A percentile compares a stretch with the other conserved stretches of the same genome.
phyloP scores from a whole-genome alignment of 345 rosid genomes.

The Eucalyptus tenuipes region DNA sequence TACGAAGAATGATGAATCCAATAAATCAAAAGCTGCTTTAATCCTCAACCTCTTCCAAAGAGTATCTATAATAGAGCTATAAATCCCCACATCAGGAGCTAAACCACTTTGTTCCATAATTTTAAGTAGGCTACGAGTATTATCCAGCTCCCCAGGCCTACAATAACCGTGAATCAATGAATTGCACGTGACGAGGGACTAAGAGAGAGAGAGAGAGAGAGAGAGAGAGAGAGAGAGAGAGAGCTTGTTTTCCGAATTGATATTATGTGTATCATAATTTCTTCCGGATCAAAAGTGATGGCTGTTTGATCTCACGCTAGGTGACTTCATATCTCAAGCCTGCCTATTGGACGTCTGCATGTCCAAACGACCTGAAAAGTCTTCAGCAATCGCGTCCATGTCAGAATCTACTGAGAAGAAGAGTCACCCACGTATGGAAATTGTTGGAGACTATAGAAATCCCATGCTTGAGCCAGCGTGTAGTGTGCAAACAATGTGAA shows the following conservation, averaged over 20 bases:
- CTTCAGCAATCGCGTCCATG: background rate
- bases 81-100: constrained; percentile 70
- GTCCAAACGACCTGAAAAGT: background rate
- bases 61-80: constrained; percentile 44
- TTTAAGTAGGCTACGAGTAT: constrained; percentile 55
- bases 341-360: background rate
- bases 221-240: constrained; percentile 25
- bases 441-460: background rate
- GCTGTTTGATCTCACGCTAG: background rate
- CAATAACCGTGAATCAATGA: constrained; percentile 66
- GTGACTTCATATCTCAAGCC: background rate
- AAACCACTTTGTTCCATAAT: constrained; percentile 45
- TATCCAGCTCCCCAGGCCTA: constrained; percentile 49
- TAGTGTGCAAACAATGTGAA: background rate
- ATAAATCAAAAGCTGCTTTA: constrained; percentile 48
- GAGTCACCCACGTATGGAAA: background rate
- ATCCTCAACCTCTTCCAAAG: constrained; percentile 58
- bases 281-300: background rate
- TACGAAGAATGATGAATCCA: constrained; percentile 41
- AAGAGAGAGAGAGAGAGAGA: constrained; percentile 12
- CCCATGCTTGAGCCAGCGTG: background rate
- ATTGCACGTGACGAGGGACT: constrained; percentile 47
- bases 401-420: background rate
- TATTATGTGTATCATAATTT: background rate
- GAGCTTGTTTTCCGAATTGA: background rate